Percentiles rank a stretch among this genome's conserved stretches.
These are phyloP conservation scores for Pichia sp. DNA, from an alignment of 1,139 yeast genomes.

Conservation along the genomic window DNA sequence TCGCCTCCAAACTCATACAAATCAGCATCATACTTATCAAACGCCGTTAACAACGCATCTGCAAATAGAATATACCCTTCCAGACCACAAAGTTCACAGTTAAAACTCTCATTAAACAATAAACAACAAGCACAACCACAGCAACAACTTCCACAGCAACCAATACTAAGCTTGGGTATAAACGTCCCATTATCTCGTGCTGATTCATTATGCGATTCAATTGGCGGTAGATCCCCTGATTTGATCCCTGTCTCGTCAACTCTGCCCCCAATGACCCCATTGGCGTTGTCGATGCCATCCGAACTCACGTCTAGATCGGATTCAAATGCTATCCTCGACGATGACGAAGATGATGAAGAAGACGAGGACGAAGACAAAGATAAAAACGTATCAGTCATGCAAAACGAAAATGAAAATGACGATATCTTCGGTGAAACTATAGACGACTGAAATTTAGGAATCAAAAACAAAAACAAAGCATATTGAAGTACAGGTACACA, in stretches of 20 bases:
- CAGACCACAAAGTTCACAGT: constrained; percentile 3
- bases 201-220: constrained; percentile 25
- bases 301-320: constrained; percentile 18
- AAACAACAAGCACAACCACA: constrained; percentile 7
- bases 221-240: constrained; percentile 33
- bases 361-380: constrained; percentile 5
- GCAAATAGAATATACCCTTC: background rate
- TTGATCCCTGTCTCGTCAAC: constrained; percentile 32
- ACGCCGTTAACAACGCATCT: background rate
- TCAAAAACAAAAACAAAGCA: too few relatives aligned
- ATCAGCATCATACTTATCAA: constrained; percentile 19
- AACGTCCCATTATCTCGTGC: constrained; percentile 16
- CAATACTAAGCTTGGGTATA: background rate
- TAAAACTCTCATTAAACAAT: constrained; percentile 10
- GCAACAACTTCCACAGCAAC: background rate
- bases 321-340: constrained; percentile 14
- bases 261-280: constrained; percentile 36
- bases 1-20: constrained; percentile 45
- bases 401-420: too few relatives aligned
- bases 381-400: too few relatives aligned
- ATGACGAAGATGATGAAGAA: constrained; percentile 16
- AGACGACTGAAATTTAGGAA: constrained; percentile 11
- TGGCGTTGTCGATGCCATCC: constrained; percentile 26
- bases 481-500: too few relatives aligned
- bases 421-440: constrained; percentile 28